Base-by-base conservation (phyloP, 768 basidiomycete genomes). In the Rhodotorula paludigena region DNA sequence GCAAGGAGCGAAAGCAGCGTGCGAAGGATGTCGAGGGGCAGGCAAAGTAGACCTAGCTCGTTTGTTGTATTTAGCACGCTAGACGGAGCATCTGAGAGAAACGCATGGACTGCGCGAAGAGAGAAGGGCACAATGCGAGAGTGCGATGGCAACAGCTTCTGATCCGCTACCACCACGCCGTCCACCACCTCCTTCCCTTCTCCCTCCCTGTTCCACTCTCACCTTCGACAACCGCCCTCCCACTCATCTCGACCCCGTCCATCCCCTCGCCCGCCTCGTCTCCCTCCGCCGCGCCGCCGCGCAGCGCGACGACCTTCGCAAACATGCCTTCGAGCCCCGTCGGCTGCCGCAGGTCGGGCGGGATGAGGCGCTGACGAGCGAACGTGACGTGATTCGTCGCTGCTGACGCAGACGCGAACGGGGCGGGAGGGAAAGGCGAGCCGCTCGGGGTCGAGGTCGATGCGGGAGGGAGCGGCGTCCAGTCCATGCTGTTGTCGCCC, bases 261-360 rank as follows among this genome's bases (percentile, higher is more conserved):
- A 51, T 42, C 47, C 44, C 54, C 20, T 33, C n/a, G 23, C 15
- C 9, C 30, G 16, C 48, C 10, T 32, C 23, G 3, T n/a, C 30
- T n/a, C 6, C 45, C 8, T 42, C 60, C 15, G 33, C 35, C 16
- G 1, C 36, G 2, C 5, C 54, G 8, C 20, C 28, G 11, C 54
- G 38, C 38, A 41, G 39, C 25, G 23, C 47, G 57, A 47, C 56
- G 11, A 62, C 33, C 8, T 35, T 15, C 35, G 60, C 64, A 41
- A 71, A 63, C 36, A 71, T 60, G 35, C 57, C 60, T 25, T 71
- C 69, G 23, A 71, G 38, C 9, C 69, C 69, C 1, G 64, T 66
- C 12, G 69, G 69, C n/a, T 62, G 16, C 39, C 55, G 33, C 55
- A 57, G 18, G 30, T 66, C 60, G 16, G 69, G 69, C 52, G 61